A percentile compares a stretch with the other conserved stretches of the same genome.
Conservation (phyloP, 225 moss, liverwort and hornwort species). For the Climacium dendroides region DNA sequence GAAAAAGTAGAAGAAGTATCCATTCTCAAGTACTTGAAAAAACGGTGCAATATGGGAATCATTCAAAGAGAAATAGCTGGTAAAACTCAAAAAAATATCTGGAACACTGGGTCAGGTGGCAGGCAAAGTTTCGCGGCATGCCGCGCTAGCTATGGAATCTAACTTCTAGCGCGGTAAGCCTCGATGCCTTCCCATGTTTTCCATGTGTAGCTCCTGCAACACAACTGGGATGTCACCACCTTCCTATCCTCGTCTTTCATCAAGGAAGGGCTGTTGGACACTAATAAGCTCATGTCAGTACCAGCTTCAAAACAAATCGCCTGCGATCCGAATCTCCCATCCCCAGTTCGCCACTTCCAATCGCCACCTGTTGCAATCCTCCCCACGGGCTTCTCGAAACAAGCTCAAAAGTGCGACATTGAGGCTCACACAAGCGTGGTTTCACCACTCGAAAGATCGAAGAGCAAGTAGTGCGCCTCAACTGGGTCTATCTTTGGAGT, state of each 20-base stretch:
- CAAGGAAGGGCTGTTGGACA: too few relatives aligned
- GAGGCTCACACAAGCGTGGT: background rate
- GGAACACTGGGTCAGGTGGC: background rate
- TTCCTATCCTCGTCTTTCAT: background rate
- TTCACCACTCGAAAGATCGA: background rate
- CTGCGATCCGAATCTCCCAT: background rate
- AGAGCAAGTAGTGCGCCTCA: background rate
- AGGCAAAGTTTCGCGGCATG: background rate
- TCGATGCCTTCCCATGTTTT: background rate
- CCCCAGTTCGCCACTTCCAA: background rate
- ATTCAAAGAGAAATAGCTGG: background rate
- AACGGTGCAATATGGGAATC: too few relatives aligned
- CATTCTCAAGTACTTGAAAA: rapidly evolving
- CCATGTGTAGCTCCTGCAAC: background rate
- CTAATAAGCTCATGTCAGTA: too few relatives aligned
- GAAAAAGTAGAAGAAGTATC: background rate
- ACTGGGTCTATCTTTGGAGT: background rate
- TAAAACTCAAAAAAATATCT: too few relatives aligned
- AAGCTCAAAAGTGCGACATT: background rate
- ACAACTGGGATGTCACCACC: background rate
- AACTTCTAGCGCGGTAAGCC: background rate
- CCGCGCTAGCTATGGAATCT: background rate
- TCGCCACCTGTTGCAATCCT: background rate
- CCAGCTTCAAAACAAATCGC: background rate
- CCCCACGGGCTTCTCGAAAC: background rate